These are phyloP conservation scores for Eurotiales sp. DNA, from an alignment of 2,329 filamentous ascomycete species.

Conservation along the genomic window DNA sequence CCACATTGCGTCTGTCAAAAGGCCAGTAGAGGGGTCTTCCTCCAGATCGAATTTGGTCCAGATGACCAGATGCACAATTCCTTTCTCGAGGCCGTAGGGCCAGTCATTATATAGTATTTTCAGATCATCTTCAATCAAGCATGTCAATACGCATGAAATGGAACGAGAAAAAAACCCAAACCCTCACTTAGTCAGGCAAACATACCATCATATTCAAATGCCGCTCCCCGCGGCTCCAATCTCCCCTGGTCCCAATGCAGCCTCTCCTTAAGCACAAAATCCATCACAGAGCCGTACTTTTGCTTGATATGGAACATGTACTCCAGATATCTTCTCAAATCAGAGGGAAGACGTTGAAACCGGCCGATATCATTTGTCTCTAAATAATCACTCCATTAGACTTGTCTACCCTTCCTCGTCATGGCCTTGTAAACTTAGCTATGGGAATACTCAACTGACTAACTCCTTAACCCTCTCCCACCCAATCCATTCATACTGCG, in stretches of 20 bases:
- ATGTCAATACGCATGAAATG: constrained; percentile 19
- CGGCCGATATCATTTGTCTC: constrained; percentile 65
- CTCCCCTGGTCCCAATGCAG: constrained; percentile 61
- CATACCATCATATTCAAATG: constrained; percentile 35
- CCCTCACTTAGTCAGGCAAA: neutral
- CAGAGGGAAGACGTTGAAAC: constrained; percentile 73
- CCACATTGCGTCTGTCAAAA: constrained; percentile 63
- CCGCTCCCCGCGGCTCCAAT: constrained; percentile 26
- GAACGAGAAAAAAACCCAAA: too few species aligned
- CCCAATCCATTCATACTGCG: constrained; percentile 57
- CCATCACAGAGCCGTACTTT: constrained; percentile 71
- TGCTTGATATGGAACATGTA: constrained; percentile 63
- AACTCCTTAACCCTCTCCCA: constrained; percentile 69
- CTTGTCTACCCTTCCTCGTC: too few species aligned
- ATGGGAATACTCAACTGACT: constrained; percentile 42
- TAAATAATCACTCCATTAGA: constrained; percentile 21
- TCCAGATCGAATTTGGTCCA: constrained; percentile 87
- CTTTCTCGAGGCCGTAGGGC: constrained; percentile 79
- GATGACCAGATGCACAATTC: constrained; percentile 79
- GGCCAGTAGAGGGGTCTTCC: constrained; percentile 62
- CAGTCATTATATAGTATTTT: constrained; percentile 86
- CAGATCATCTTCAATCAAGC: constrained; percentile 51
- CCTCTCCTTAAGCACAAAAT: constrained; percentile 68
- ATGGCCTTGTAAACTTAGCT: neutral
- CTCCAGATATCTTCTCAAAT: constrained; percentile 72